phyloP scores from a whole-genome alignment of 73 alveolate species.

The Tetrahymena malaccensis region DNA sequence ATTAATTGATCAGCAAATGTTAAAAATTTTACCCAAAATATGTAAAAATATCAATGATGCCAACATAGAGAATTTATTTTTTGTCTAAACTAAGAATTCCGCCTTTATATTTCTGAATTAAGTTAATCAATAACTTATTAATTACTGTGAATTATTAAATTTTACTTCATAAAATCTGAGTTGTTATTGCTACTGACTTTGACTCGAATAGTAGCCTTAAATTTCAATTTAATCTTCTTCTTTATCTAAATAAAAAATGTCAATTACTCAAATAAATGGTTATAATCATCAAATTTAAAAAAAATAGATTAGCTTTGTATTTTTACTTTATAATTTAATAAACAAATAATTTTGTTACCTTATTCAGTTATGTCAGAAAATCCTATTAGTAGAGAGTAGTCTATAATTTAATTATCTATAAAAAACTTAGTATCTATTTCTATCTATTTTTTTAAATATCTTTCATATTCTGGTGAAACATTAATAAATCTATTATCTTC shows the following conservation, averaged over 20 bases:
- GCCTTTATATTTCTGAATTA: slow-evolving; percentile 39
- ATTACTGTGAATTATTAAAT: no score
- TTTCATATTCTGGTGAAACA: slow-evolving; percentile 49
- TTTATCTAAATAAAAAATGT: neutral
- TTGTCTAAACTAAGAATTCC: slow-evolving; percentile 66
- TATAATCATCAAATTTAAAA: no score
- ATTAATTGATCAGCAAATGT: no score
- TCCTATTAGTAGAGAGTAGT: slow-evolving; percentile 85
- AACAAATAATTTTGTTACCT: neutral
- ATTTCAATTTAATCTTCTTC: neutral
- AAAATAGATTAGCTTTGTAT: no score
- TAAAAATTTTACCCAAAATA: slow-evolving; percentile 6
- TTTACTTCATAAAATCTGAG: slow-evolving; percentile 16
- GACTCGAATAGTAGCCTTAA: neutral
- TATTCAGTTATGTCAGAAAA: slow-evolving; percentile 6
- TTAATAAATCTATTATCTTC: slow-evolving; percentile 51
- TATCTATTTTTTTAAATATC: slow-evolving; percentile 53
- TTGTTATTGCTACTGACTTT: neutral
- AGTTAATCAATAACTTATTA: neutral
- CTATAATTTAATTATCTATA: slow-evolving; percentile 63
- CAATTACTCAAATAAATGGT: neutral
- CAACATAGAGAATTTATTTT: slow-evolving; percentile 64
- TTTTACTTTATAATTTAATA: no score
- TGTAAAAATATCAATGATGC: slow-evolving; percentile 88
- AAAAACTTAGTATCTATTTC: slow-evolving; percentile 69